phyloP scores from a whole-genome alignment of 2,329 filamentous ascomycete genomes.

The Penicillium sclerotigenum region DNA sequence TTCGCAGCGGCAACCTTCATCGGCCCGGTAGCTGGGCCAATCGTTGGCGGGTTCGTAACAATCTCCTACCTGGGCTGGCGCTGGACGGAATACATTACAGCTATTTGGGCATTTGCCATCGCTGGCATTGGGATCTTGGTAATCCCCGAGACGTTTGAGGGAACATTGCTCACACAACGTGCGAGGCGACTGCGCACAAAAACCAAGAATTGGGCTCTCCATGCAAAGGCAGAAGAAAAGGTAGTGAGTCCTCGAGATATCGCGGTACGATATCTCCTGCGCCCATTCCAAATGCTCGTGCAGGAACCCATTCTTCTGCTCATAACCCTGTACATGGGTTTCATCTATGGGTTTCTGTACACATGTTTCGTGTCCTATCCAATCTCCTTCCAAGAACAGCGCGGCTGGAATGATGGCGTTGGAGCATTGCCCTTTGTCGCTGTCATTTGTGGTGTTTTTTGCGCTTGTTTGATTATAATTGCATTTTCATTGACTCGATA shows the following conservation, averaged over 20 bases:
- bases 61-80: conserved; percentile 53
- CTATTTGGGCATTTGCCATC: conserved; percentile 48
- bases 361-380: conserved; percentile 38
- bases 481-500: conserved; percentile 33
- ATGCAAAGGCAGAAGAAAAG: conserved; percentile 29
- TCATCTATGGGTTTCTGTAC: conserved; percentile 35
- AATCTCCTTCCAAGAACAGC: conserved; percentile 39
- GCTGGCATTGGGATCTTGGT: conserved; percentile 44
- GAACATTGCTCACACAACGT: conserved; percentile 44
- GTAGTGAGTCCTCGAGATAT: conserved; percentile 7
- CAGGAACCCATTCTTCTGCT: conserved; percentile 47
- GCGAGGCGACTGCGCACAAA: conserved; percentile 45
- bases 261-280: conserved; percentile 13
- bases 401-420: conserved; percentile 43
- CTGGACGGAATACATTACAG: conserved; percentile 56
- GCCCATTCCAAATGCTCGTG: conserved; percentile 20
- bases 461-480: conserved; percentile 31
- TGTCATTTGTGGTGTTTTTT: conserved; percentile 45
- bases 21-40: conserved; percentile 49
- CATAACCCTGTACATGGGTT: conserved; percentile 42
- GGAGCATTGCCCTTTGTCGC: conserved; percentile 48
- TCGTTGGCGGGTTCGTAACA: conserved; percentile 51
- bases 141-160: conserved; percentile 51
- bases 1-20: conserved; percentile 50
- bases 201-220: conserved; percentile 47